phyloP scores from a whole-genome alignment of 495 filamentous ascomycete species.

The Mycothermus thermophilus region DNA sequence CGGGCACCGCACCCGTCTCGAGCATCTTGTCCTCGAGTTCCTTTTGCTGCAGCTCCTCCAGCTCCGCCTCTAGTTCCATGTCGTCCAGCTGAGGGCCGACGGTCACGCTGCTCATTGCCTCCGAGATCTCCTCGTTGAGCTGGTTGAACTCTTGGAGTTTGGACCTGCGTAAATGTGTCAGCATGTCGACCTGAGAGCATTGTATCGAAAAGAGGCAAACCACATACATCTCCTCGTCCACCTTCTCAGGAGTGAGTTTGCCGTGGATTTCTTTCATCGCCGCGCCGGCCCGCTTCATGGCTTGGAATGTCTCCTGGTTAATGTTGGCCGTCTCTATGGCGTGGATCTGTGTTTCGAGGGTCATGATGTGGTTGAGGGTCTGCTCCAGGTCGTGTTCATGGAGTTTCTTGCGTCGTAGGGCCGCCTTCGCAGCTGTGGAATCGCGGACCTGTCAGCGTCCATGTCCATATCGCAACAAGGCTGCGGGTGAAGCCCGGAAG shows the following conservation, averaged over 20 bases:
- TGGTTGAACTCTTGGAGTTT: conserved; percentile 83
- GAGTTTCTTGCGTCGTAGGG: conserved; percentile 88
- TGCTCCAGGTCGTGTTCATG: conserved; percentile 84
- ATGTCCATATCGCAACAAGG: conserved; percentile 1
- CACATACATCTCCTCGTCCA: conserved; percentile 88
- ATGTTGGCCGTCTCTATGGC: conserved; percentile 96
- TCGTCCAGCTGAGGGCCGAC: conserved; percentile 70
- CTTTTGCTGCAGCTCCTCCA: conserved; percentile 69
- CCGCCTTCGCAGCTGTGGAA: conserved; percentile 65
- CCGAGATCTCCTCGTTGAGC: conserved; percentile 81
- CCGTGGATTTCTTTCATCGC: conserved; percentile 91
- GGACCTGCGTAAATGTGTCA: conserved; percentile 45
- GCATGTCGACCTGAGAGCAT: neutral
- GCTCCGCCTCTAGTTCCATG: conserved; percentile 64
- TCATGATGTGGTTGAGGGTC: conserved; percentile 75
- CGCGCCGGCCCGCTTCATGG: conserved; percentile 76
- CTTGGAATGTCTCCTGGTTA: conserved; percentile 87
- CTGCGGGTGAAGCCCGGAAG: too few relatives aligned
- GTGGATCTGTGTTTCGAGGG: conserved; percentile 90
- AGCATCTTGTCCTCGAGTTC: conserved; percentile 89
- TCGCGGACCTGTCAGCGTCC: conserved; percentile 8
- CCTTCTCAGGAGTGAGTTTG: conserved; percentile 78
- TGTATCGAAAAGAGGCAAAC: neutral
- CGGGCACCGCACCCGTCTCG: conserved; percentile 58
- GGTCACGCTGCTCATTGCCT: conserved; percentile 60